These are phyloP conservation scores for Xylariomycetidae sp. DNA, from an alignment of 2,329 filamentous ascomycete species.

Conservation along the genomic window DNA sequence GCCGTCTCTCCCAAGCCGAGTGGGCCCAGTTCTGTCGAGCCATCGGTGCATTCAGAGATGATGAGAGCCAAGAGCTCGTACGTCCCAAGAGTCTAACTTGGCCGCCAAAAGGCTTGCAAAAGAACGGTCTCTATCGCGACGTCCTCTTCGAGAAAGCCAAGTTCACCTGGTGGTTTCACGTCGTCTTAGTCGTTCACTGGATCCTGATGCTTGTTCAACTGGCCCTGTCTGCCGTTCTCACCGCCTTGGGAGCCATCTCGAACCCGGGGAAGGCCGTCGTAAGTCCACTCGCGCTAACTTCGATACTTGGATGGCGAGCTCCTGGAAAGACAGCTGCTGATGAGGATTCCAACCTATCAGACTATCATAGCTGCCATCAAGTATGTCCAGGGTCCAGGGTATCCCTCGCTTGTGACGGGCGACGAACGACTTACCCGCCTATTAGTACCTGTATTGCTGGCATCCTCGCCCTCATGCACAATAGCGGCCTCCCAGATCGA, in stretches of 20 bases:
- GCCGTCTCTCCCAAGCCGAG: constrained; percentile 39
- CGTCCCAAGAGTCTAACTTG: constrained; percentile 39
- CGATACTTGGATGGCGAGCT: background rate
- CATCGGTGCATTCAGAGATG: constrained; percentile 41
- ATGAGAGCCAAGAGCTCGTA: constrained; percentile 37
- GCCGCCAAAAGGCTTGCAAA: constrained; percentile 44
- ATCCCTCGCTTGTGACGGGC: too few species aligned
- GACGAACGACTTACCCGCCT: constrained; percentile 41
- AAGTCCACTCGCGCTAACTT: constrained; percentile 6
- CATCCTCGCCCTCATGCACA: constrained; percentile 47
- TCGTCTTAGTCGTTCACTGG: constrained; percentile 39
- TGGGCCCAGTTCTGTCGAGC: constrained; percentile 44
- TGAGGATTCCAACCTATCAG: background rate
- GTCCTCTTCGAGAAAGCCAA: constrained; percentile 40
- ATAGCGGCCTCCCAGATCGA: constrained; percentile 48
- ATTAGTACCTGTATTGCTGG: constrained; percentile 47
- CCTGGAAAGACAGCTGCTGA: too few species aligned
- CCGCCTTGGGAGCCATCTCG: constrained; percentile 43
- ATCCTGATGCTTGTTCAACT: constrained; percentile 44
- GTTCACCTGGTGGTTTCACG: constrained; percentile 40
- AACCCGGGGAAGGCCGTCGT: constrained; percentile 35
- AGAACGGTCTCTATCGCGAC: constrained; percentile 45
- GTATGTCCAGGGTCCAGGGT: too few species aligned
- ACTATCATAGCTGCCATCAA: background rate
- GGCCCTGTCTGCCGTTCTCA: constrained; percentile 43